Base-by-base conservation (phyloP, 1,284 basidiomycete genomes). In the Schizophyllum commune region DNA sequence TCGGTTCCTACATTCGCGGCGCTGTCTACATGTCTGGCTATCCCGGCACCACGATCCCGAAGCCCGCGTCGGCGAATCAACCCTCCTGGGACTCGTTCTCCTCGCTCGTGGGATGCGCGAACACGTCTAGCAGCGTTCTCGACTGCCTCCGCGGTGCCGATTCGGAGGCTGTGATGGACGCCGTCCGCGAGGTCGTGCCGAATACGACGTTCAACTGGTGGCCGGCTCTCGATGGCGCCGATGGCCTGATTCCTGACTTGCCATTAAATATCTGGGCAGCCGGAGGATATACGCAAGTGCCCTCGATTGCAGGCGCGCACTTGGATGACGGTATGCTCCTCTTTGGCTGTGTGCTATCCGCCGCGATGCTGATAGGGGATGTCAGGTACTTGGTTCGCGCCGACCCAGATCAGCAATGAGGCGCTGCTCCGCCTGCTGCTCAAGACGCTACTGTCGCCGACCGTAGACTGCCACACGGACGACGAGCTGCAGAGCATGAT, bases 261-360 rank as follows among this genome's bases (percentile, higher is more conserved):
- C 71, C 78, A 1, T 80, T 78, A 1, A 67, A 62, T 15, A 62
- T 80, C 17, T 71, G 75, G 13, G 58, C 68, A 0, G 59, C 61
- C 32, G 76, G 77, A 0, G 63, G 69, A 6, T 80, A 79, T 63
- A 71, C 77, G 2, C 65, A 69, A 5, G 55, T 82, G 1, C 80
- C 81, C 1, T 79, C 80, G 63, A 81, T 83, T 51, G 70, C 78
- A 19, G 80, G 81, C 5, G 79, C 79, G 1, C 75, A 75, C 62
- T 68, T 77, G 4, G 80, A 82, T 61, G 80, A 83, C 71, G 79
- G 81, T 79, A 52, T 21, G 65, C 55, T 6, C 7, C n/a, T 0
- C 47, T 17, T 19, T 39, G 15, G 2, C 32, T 32, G 11, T 5
- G 15, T 19, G 4, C 15, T 11, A 6, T 19, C 52, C 15, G 9